Base-by-base conservation (phyloP, 2,329 filamentous ascomycete genomes). In the Orbilia brochopaga region DNA sequence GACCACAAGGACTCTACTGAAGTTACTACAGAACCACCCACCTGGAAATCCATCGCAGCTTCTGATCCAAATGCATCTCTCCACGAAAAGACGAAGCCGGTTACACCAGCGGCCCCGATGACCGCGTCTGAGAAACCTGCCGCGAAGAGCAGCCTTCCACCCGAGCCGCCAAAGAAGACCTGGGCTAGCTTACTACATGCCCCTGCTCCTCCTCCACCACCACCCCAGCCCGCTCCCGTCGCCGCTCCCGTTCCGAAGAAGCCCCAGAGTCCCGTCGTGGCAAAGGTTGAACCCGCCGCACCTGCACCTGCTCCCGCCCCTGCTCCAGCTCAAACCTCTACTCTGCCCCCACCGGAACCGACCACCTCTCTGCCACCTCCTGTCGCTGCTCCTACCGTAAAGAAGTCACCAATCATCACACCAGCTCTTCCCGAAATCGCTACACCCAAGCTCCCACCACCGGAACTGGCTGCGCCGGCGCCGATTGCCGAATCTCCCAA, bases 121-220 rank as follows among this genome's bases (percentile, higher is more conserved):
- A 69, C 65, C 11, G 65, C 65, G 37, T 57, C 89, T 73, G 85
- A 86, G 74, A 89, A 92, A 78, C 88, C 88, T 13, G 79, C 81
- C 70, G 86, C 85, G 70, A 90, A 86, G 86, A 80, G 83, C 72
- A 79, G 83, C 72, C 79, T 83, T 52, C 77, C 80, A 37, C 79
- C 81, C 57, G 81, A 82, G 50, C 78, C 81, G 51, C 73, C 77
- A 52, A 78, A 80, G 56, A 79, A 78, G 76, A 75, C 81, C 56
- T 85, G 82, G 83, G 81, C 79, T 52, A 80, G 79, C 69, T 81
- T 79, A 55, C 51, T 70, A 37, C 66, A 70, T 21, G n/a, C 61
- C 32, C 54, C 57, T 15, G 58, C 58, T 21, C 66, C 66, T 10
- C 53, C 59, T 15, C 53, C 53, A 40, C 66, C 58, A 6, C 64